Base-by-base conservation (phyloP, 2,329 filamentous ascomycete species). In the Fusarium hostae region DNA sequence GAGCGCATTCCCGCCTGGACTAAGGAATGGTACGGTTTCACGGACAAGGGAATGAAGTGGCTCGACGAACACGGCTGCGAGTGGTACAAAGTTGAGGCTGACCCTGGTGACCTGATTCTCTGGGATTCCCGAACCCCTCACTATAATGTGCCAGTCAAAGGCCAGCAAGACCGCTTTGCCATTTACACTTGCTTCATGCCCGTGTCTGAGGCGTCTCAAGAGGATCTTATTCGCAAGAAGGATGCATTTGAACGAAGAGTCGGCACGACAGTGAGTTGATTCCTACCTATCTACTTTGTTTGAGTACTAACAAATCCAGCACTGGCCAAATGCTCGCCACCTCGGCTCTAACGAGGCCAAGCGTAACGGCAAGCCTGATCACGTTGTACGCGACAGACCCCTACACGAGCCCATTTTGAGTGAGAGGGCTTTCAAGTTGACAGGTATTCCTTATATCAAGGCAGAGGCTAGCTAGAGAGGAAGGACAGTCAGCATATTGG, bases 21-120 rank as follows among this genome's bases (percentile, higher is more conserved):
- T 3, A 66, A 63, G 18, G 72, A 75, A 47, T 75, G 72, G 72
- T 75, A 81, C 52, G 79, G 80, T 8, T 82, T 77, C 71, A 81
- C 80, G 1, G 78, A 81, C 22, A 70, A 68, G 26, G 81, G 80
- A n/a, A 79, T 82, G 80, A 64, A 76, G 48, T 83, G 81, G 80
- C 75, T 83, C 3, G 70, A 74, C 44, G 78, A 81, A 5, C 68
- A 77, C 11, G 78, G 77, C 18, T 75, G 70, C 28, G 72, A 80
- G 35, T 80, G 79, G 78, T 65, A 78, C 64, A 82, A 84, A 72
- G 77, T 84, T 18, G 77, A 79, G 45, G 83, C 82, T 9, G 82
- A 82, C 9, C 83, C 83, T 0, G 83, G 83, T 15, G 83, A 85
- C 39, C 61, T 85, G n/a, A 76, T 85, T 3, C 73, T 84, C 9